A percentile compares a stretch with the other conserved stretches of the same genome.
Evolutionary conservation across 1,284 basidiomycete species (phyloP).

Genomic region (Trametes pubescens): DNA sequence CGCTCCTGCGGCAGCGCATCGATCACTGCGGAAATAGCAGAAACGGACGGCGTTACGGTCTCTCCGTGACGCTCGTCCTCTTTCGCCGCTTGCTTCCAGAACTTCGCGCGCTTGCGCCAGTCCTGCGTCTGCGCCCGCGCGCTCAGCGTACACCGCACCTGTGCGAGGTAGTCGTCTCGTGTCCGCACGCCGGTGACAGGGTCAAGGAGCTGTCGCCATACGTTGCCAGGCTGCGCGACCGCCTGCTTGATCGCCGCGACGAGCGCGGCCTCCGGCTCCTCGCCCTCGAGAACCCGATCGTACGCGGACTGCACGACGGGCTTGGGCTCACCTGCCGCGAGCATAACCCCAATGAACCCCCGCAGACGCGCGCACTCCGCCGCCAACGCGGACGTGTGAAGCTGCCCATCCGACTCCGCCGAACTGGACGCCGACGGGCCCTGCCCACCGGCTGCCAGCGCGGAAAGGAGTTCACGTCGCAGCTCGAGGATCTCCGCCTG

Average conservation of each 20-base stretch:
- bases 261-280: constrained; percentile 53
- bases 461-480: constrained; percentile 42
- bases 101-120: constrained; percentile 51
- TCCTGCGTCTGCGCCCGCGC: constrained; percentile 53
- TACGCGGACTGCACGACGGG: constrained; percentile 36
- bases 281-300: constrained; percentile 35
- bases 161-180: constrained; percentile 56
- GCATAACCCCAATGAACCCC: constrained; percentile 42
- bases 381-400: constrained; percentile 21
- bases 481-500: constrained; percentile 41
- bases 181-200: constrained; percentile 51
- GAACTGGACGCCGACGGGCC: constrained; percentile 31
- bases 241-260: constrained; percentile 56
- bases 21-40: constrained; percentile 58
- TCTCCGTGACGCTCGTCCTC: constrained; percentile 44
- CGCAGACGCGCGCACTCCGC: constrained; percentile 41
- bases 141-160: constrained; percentile 55
- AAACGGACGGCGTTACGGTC: constrained; percentile 57
- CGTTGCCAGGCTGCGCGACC: constrained; percentile 46
- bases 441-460: constrained; percentile 11
- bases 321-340: constrained; percentile 43
- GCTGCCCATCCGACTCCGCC: not conserved
- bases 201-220: constrained; percentile 56
- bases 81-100: constrained; percentile 56
- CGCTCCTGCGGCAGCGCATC: constrained; percentile 52